Conservation (phyloP, 805 yeast species). For the Cyberlindnera meyerae region DNA sequence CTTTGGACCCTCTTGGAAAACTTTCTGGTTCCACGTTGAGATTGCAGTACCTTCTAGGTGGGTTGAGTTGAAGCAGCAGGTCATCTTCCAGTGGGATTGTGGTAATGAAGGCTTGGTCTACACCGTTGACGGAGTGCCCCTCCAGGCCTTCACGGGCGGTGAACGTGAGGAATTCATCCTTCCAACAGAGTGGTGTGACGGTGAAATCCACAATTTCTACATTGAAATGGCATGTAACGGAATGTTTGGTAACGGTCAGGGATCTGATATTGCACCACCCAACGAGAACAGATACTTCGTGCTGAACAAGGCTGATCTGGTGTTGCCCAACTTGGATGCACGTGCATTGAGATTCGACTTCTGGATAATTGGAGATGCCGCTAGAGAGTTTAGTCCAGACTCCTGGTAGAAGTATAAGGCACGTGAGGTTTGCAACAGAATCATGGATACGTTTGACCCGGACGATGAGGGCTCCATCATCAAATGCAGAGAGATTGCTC, state of each 20-base stretch:
- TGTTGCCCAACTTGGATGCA: slow-evolving; percentile 77
- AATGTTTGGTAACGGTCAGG: slow-evolving; percentile 77
- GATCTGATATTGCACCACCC: slow-evolving; percentile 60
- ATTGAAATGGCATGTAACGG: slow-evolving; percentile 92
- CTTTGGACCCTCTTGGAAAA: slow-evolving; percentile 95
- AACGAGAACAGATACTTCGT: slow-evolving; percentile 68
- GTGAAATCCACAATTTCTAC: slow-evolving; percentile 61
- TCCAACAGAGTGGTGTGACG: slow-evolving; percentile 50
- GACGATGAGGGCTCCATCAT: slow-evolving; percentile 51
- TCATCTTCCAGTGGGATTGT: slow-evolving; percentile 79
- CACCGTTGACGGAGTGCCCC: slow-evolving; percentile 57
- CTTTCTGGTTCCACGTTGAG: slow-evolving; percentile 84
- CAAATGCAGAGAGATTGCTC: slow-evolving; percentile 63
- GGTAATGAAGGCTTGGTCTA: slow-evolving; percentile 83
- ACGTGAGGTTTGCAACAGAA: slow-evolving; percentile 68
- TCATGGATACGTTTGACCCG: slow-evolving; percentile 81
- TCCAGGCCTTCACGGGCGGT: slow-evolving; percentile 82
- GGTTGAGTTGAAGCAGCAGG: slow-evolving; percentile 39
- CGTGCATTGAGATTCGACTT: slow-evolving; percentile 74
- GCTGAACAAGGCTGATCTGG: slow-evolving; percentile 67
- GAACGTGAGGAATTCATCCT: slow-evolving; percentile 72
- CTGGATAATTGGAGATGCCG: slow-evolving; percentile 86
- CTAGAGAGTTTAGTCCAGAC: slow-evolving; percentile 73
- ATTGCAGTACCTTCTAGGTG: slow-evolving; percentile 57
- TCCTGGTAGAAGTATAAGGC: slow-evolving; percentile 84